phyloP scores from a whole-genome alignment of 2,329 filamentous ascomycete species.

The Monilinia vaccinii-corymbosi region DNA sequence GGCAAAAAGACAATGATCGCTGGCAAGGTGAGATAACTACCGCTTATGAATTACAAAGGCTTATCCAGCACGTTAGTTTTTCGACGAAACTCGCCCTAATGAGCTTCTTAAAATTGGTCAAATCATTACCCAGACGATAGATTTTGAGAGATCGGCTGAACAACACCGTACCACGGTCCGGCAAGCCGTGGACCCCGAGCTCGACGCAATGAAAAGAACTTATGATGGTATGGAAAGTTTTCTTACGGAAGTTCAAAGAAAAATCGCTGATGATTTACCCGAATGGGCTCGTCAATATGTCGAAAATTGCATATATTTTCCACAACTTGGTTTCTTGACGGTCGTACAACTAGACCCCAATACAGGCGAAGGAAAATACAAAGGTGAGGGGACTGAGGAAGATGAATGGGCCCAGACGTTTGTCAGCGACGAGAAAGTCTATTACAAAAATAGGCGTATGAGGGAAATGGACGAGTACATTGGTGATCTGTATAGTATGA shows the following conservation, averaged over 20 bases:
- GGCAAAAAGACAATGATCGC: conserved; percentile 45
- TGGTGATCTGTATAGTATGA: conserved; percentile 77
- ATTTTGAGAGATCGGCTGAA: conserved; percentile 64
- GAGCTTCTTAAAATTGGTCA: conserved; percentile 58
- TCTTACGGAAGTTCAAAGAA: conserved; percentile 56
- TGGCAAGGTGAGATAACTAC: conserved; percentile 37
- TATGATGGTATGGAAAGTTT: conserved; percentile 73
- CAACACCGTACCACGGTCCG: conserved; percentile 66
- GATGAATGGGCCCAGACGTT: conserved; percentile 74
- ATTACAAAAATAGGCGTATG: conserved; percentile 84
- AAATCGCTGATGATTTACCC: conserved; percentile 56
- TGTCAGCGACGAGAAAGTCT: conserved; percentile 57
- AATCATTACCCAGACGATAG: conserved; percentile 63
- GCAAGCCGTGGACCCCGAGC: conserved; percentile 58
- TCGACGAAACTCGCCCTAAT: conserved; percentile 48
- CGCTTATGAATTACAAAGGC: background rate
- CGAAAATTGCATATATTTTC: conserved; percentile 78
- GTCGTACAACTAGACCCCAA: conserved; percentile 55
- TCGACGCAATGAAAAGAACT: conserved; percentile 69
- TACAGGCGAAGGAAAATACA: conserved; percentile 51
- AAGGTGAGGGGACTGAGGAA: conserved; percentile 45
- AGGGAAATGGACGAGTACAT: conserved; percentile 68
- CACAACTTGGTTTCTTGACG: conserved; percentile 84
- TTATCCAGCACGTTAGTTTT: conserved; percentile 36
- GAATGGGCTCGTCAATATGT: conserved; percentile 44